These are phyloP conservation scores for Platanus orientalis DNA, from an alignment of 164 flowering plant genomes.

Conservation along the genomic window DNA sequence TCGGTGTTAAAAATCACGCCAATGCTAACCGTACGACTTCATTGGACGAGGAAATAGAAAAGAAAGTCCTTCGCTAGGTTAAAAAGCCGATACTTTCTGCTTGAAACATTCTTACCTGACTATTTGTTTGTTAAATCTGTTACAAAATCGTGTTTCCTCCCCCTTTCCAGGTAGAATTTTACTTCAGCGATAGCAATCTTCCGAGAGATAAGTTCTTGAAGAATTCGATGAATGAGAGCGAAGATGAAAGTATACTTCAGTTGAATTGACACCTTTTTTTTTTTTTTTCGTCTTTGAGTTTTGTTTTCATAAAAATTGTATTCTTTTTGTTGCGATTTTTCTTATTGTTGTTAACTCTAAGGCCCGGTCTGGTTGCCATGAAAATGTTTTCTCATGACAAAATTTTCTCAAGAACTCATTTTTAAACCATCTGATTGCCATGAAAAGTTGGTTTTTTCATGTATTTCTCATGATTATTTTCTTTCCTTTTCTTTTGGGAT, in stretches of 20 bases:
- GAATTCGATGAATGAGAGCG: constrained; percentile 54
- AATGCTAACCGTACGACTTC: too few species aligned
- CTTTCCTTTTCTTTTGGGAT: too few species aligned
- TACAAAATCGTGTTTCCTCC: background rate
- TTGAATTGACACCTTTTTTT: background rate
- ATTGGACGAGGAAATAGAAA: constrained; percentile 56
- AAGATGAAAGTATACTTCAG: constrained; percentile 81
- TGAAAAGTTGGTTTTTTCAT: too few species aligned
- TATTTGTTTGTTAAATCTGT: background rate
- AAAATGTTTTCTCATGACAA: too few species aligned
- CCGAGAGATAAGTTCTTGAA: constrained; percentile 71
- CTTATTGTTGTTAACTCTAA: too few species aligned
- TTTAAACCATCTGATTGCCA: too few species aligned
- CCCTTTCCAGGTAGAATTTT: constrained; percentile 72
- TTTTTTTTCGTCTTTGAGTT: background rate
- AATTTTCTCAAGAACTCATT: too few species aligned
- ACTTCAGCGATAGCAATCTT: constrained; percentile 93
- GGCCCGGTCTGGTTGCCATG: too few species aligned
- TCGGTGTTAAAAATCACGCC: too few species aligned
- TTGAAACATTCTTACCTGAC: background rate
- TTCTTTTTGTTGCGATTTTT: constrained; percentile 9
- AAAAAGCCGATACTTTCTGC: background rate
- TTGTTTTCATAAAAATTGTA: background rate
- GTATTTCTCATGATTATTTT: too few species aligned
- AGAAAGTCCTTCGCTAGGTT: constrained; percentile 86